These are phyloP conservation scores for Gynostemma pentaphyllum DNA, from an alignment of 306 rosid genomes.

Conservation along the genomic window DNA sequence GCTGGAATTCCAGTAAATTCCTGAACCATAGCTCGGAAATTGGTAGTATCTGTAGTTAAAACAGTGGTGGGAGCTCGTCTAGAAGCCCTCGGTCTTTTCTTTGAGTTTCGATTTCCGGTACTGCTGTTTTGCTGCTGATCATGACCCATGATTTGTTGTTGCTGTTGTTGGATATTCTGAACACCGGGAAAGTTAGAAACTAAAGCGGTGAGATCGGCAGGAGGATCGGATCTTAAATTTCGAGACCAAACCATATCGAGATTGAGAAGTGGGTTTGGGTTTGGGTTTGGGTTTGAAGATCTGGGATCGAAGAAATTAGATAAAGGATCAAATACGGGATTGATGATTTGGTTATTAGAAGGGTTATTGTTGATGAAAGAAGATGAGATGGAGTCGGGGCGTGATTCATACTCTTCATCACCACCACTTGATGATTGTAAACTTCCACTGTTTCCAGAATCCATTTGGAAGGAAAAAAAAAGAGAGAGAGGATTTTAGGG, in stretches of 20 bases:
- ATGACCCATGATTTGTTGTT: background rate
- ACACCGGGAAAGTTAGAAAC: constrained; percentile 12
- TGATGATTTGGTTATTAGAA: constrained; percentile 12
- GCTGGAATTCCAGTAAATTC: constrained; percentile 97
- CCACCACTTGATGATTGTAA: constrained; percentile 88
- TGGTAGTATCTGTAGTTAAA: constrained; percentile 74
- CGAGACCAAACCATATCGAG: constrained; percentile 56
- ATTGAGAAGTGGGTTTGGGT: constrained; percentile 21
- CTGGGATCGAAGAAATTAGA: constrained; percentile 48
- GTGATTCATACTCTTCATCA: constrained; percentile 83
- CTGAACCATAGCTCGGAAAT: constrained; percentile 98
- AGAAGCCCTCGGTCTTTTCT: constrained; percentile 84
- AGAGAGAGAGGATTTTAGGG: background rate
- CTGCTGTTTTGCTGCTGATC: background rate
- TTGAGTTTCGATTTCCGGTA: constrained; percentile 42
- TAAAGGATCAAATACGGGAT: constrained; percentile 34
- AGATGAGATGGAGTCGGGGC: constrained; percentile 48
- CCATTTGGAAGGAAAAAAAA: constrained; percentile 36
- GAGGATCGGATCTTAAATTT: constrained; percentile 22
- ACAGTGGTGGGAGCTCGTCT: constrained; percentile 96
- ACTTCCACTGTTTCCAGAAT: constrained; percentile 83
- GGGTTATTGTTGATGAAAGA: too few species aligned
- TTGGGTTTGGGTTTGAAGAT: constrained; percentile 24
- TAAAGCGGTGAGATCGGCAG: constrained; percentile 20
- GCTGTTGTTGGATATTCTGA: background rate